These are phyloP conservation scores for Aspergillus terreus DNA, from an alignment of 2,329 filamentous ascomycete species.

Conservation along the genomic window DNA sequence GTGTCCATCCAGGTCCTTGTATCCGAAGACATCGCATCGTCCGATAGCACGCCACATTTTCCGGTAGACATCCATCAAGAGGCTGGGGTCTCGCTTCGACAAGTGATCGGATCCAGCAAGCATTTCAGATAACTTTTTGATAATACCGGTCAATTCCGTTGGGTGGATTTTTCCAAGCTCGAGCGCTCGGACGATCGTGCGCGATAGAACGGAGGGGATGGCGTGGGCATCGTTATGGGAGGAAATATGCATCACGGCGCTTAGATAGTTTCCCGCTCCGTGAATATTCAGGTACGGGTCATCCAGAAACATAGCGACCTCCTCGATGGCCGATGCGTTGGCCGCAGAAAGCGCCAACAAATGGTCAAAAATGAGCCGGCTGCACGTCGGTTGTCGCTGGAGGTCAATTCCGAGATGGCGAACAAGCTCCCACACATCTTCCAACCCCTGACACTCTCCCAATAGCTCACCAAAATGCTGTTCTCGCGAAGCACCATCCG, in stretches of 20 bases:
- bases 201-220: slow-evolving; percentile 20
- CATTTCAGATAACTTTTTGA: slow-evolving; percentile 22
- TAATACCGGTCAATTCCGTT: slow-evolving; percentile 30
- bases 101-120: background rate
- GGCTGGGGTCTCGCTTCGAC: slow-evolving; percentile 9
- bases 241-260: slow-evolving; percentile 24
- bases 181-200: slow-evolving; percentile 26
- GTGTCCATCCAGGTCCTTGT: slow-evolving; percentile 28
- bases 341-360: slow-evolving; percentile 20
- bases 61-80: slow-evolving; percentile 22
- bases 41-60: slow-evolving; percentile 37
- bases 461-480: slow-evolving; percentile 18
- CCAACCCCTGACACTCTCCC: slow-evolving; percentile 17
- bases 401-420: slow-evolving; percentile 30
- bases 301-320: slow-evolving; percentile 31
- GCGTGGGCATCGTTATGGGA: slow-evolving; percentile 14
- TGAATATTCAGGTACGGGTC: slow-evolving; percentile 34
- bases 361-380: slow-evolving; percentile 32
- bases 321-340: slow-evolving; percentile 12
- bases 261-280: slow-evolving; percentile 34
- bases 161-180: slow-evolving; percentile 33
- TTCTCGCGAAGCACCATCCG: slow-evolving; percentile 5
- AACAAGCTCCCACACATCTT: slow-evolving; percentile 27
- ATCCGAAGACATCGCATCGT: slow-evolving; percentile 30
- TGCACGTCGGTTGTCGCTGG: slow-evolving; percentile 31